Evolutionary conservation across 306 rosid species (phyloP).

Genomic region (Dalbergia cochinchinensis): DNA sequence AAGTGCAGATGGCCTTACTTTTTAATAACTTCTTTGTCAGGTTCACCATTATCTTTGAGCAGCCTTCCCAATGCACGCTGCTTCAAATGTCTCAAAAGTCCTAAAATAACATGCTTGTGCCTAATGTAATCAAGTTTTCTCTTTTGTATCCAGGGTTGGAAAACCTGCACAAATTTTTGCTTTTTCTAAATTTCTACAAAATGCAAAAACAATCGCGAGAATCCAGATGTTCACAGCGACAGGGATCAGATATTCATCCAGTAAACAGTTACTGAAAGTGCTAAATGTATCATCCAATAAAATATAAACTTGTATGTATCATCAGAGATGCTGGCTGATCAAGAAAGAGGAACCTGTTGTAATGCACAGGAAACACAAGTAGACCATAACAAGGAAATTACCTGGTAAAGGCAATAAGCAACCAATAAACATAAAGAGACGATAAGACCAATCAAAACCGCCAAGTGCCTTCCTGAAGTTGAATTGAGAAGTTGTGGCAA

Average conservation of each 20-base stretch:
- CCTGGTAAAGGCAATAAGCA: slow-evolving; percentile 89
- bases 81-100: slow-evolving; percentile 70
- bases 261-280: slow-evolving; percentile 25
- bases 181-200: slow-evolving; percentile 26
- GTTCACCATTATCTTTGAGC: slow-evolving; percentile 69
- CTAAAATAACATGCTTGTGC: slow-evolving; percentile 82
- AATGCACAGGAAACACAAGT: slow-evolving; percentile 1
- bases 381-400: slow-evolving; percentile 39
- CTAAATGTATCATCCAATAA: slow-evolving; percentile 7
- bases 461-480: slow-evolving; percentile 74
- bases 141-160: slow-evolving; percentile 92
- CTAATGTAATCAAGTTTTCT: slow-evolving; percentile 72
- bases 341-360: neutral
- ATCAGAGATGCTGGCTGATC: neutral
- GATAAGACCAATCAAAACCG: slow-evolving; percentile 80
- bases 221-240: slow-evolving; percentile 6
- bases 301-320: neutral
- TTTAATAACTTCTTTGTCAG: slow-evolving; percentile 59
- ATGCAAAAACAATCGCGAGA: neutral
- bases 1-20: slow-evolving; percentile 57
- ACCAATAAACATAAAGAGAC: slow-evolving; percentile 62
- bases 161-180: slow-evolving; percentile 63
- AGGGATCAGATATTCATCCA: slow-evolving; percentile 6
- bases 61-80: slow-evolving; percentile 69
- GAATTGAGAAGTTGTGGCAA: slow-evolving; percentile 82